Evolutionary conservation across 768 basidiomycete species (phyloP).

Genomic region (Myochromella boudieri): DNA sequence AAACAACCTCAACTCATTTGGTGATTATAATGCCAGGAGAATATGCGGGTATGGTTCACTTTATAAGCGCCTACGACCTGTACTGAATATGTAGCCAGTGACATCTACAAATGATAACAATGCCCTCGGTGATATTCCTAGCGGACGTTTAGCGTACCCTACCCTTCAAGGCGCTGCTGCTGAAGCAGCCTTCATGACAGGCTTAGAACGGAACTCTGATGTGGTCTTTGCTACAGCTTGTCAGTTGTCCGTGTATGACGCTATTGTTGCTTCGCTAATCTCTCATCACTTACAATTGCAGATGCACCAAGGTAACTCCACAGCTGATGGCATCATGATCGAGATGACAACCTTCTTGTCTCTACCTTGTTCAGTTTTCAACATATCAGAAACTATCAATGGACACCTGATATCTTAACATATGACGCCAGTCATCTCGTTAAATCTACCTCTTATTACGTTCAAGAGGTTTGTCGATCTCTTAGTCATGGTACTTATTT

Average conservation of each 20-base stretch:
- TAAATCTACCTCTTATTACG: conserved; percentile 36
- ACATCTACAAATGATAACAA: conserved; percentile 33
- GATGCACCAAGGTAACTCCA: conserved; percentile 26
- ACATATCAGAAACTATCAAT: conserved; percentile 34
- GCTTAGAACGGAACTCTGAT: conserved; percentile 56
- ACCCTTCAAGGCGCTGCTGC: conserved; percentile 39
- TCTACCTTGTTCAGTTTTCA: conserved; percentile 24
- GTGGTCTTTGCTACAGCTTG: conserved; percentile 57
- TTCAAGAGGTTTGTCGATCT: conserved; percentile 30
- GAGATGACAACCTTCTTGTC: not conserved
- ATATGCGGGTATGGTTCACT: conserved; percentile 48
- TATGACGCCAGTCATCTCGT: conserved; percentile 35
- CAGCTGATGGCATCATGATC: not conserved
- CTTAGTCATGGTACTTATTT: not conserved
- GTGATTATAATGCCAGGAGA: conserved; percentile 29
- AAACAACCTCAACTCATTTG: not conserved
- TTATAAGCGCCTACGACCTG: conserved; percentile 30
- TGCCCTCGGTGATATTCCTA: conserved; percentile 25
- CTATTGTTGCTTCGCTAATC: not conserved
- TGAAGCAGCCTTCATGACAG: conserved; percentile 65
- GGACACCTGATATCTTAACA: conserved; percentile 39
- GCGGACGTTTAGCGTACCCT: conserved; percentile 29
- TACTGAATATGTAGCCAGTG: conserved; percentile 13
- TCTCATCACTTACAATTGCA: conserved; percentile 2
- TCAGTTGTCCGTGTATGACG: conserved; percentile 14